Evolutionary conservation across 208 protist genomes (phyloP), one percentile per base, ranked within the genome.

Genomic region (Trypanosomatidae sp.): DNA sequence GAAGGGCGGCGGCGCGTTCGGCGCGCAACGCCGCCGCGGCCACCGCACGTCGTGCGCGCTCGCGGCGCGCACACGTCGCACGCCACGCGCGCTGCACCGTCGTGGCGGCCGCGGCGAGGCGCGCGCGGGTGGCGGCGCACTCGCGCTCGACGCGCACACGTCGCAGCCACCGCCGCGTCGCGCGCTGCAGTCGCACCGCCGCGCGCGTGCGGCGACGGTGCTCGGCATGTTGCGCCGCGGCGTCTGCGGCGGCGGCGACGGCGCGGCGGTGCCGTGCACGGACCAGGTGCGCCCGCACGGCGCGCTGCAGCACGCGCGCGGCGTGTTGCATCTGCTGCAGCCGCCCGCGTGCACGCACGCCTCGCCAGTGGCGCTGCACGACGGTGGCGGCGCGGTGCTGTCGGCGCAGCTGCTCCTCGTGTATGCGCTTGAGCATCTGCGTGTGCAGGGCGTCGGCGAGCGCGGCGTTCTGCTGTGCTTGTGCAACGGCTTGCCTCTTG

Each of bases 361-460:
- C 83, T 26, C 83, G 73, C 75, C 76, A 92, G 24, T 85, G 61
- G 2, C 67, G 61, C 48, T 92, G 83, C 43, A 92, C 80, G 33
- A 53, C 42, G 38, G 58, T 53, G 19, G 79, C 78, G 5, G 83
- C 83, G 13, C 51, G 37, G 45, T 67, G 56, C 43, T 59, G 77
- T 2, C 67, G 66, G 39, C 45, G 48, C 20, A 85, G 41, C 45
- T 87, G 66, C 13, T 71, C 71, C 39, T 61, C 71, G n/a, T 71
- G 50, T 58, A 83, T 86, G 2, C 80, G 76, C 23, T 60, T 44
- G 2, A 85, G 55, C 48, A 92, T 81, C 46, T 77, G 57, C 37
- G 84, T 52, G 24, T 86, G 84, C 35, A 92, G 26, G 21, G 26
- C 44, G 22, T 86, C 69, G 4, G 83, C 78, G 22, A 88, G 43